Conservation (phyloP, 257 asterid genomes). For the Solanum bulbocastanum region DNA sequence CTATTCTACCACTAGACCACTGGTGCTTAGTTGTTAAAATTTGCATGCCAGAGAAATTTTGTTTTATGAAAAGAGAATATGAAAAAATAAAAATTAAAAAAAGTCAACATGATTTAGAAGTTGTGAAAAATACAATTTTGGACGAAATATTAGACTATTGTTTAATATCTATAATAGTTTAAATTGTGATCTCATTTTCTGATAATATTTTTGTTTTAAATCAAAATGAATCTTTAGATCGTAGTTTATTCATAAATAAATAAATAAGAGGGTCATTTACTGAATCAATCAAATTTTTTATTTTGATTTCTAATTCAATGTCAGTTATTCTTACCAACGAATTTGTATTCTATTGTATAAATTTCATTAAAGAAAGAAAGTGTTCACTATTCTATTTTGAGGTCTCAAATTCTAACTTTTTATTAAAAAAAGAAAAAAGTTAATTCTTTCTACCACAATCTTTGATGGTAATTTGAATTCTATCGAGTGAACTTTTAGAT, state of each 20-base stretch:
- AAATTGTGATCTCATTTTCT: too few relatives aligned
- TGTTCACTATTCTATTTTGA: not conserved
- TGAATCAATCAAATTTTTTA: not conserved
- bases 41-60: too few relatives aligned
- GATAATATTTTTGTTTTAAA: too few relatives aligned
- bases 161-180: too few relatives aligned
- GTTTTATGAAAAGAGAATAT: too few relatives aligned
- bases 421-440: not conserved
- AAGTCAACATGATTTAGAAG: not conserved
- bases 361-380: not conserved
- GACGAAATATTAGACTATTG: not conserved
- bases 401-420: not conserved
- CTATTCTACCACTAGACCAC: slow-evolving; percentile 93
- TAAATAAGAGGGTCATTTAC: not conserved
- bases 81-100: too few relatives aligned
- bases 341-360: not conserved
- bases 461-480: too few relatives aligned
- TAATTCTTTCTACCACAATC: too few relatives aligned
- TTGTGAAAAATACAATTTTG: not conserved
- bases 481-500: not conserved
- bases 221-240: not conserved
- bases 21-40: slow-evolving; percentile 23
- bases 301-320: too few relatives aligned
- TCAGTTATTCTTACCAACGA: too few relatives aligned
- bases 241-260: not conserved